Conservation (phyloP, 768 basidiomycete genomes). For the Pilatotrama ljubarskyi region DNA sequence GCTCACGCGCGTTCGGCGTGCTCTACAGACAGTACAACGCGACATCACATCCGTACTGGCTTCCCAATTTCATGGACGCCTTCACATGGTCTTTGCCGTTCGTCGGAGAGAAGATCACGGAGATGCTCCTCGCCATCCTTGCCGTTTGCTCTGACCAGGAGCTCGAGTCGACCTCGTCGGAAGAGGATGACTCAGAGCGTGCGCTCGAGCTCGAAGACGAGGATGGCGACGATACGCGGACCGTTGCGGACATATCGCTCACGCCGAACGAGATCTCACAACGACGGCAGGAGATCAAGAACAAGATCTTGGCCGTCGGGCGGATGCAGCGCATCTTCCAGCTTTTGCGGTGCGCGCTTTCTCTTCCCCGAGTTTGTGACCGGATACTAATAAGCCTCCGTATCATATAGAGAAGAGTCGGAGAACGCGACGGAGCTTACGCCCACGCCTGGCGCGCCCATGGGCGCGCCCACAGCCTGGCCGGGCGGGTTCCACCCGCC, state of each 20-base stretch:
- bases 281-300: slow-evolving; percentile 80
- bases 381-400: background rate
- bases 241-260: slow-evolving; percentile 28
- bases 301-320: slow-evolving; percentile 92
- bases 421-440: slow-evolving; percentile 74
- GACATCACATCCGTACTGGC: slow-evolving; percentile 83
- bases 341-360: slow-evolving; percentile 66
- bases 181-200: slow-evolving; percentile 32
- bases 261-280: slow-evolving; percentile 46
- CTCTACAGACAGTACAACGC: slow-evolving; percentile 34
- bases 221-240: slow-evolving; percentile 25
- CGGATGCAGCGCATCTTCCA: slow-evolving; percentile 90
- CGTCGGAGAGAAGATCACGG: slow-evolving; percentile 97
- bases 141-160: slow-evolving; percentile 97
- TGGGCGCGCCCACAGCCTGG: slow-evolving; percentile 30
- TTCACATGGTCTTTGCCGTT: slow-evolving; percentile 99
- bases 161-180: slow-evolving; percentile 62
- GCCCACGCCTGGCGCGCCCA: slow-evolving; percentile 20
- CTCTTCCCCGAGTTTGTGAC: background rate
- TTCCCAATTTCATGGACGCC: slow-evolving; percentile 99
- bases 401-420: slow-evolving; percentile 65
- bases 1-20: background rate
- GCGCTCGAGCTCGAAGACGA: slow-evolving; percentile 21
- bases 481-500: slow-evolving; percentile 28
- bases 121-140: slow-evolving; percentile 96